Evolutionary conservation across 768 basidiomycete species (phyloP).

Genomic region (Termitomyces sp.): DNA sequence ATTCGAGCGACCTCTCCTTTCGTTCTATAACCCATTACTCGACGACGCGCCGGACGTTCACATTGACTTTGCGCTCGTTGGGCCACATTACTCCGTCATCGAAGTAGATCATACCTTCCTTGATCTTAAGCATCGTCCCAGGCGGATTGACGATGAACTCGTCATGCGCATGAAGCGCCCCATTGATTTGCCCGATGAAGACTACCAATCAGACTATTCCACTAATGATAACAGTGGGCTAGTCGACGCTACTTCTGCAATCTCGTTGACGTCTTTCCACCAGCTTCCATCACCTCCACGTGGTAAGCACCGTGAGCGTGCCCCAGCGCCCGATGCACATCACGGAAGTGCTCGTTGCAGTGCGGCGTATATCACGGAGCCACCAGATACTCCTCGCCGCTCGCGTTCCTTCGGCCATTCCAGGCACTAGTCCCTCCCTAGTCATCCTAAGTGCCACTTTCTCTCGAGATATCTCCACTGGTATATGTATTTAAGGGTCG

Average conservation of each 20-base stretch:
- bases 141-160: conserved; percentile 4
- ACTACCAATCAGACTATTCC: not conserved
- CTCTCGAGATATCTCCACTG: not conserved
- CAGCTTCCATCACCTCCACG: not conserved
- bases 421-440: not conserved
- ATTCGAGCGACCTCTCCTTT: not conserved
- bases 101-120: not conserved
- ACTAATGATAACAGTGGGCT: not conserved
- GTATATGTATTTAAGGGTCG: not conserved
- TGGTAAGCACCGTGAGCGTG: not conserved
- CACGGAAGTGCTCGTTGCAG: not conserved
- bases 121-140: not conserved
- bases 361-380: not conserved
- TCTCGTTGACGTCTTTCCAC: not conserved
- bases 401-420: not conserved
- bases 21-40: not conserved
- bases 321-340: not conserved
- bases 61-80: not conserved
- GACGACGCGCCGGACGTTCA: not conserved
- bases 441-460: not conserved
- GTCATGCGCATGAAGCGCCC: conserved; percentile 7
- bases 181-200: conserved; percentile 1
- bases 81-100: not conserved
- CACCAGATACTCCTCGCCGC: not conserved
- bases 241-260: not conserved